Percentiles rank a stretch among this genome's conserved stretches.
phyloP scores from a whole-genome alignment of 768 basidiomycete genomes.

The Inosperma sp. region DNA sequence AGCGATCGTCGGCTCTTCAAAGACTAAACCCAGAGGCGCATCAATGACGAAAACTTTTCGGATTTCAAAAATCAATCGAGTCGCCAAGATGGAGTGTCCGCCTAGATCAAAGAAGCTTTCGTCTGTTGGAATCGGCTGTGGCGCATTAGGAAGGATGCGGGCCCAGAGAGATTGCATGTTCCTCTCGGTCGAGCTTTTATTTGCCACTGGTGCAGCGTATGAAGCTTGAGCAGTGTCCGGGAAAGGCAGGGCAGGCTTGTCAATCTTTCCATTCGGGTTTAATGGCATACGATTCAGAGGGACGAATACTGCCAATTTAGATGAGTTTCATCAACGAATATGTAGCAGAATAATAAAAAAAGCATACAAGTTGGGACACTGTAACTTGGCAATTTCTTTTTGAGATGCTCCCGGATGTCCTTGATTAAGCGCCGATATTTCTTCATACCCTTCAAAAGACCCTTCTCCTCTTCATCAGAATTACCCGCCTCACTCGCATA shows the following conservation, averaged over 20 bases:
- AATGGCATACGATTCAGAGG: slow-evolving; percentile 94
- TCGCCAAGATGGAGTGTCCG: slow-evolving; percentile 97
- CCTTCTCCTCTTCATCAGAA: slow-evolving; percentile 51
- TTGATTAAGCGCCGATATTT: slow-evolving; percentile 86
- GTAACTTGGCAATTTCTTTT: slow-evolving; percentile 94
- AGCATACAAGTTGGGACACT: slow-evolving; percentile 83
- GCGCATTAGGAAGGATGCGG: slow-evolving; percentile 71
- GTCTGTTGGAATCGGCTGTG: slow-evolving; percentile 74
- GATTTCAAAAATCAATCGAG: slow-evolving; percentile 94
- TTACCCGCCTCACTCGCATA: slow-evolving; percentile 65
- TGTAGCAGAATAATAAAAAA: slow-evolving; percentile 7
- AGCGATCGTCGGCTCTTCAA: slow-evolving; percentile 81
- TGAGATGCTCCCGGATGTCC: slow-evolving; percentile 91
- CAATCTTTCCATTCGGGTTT: slow-evolving; percentile 98
- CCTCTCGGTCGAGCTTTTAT: slow-evolving; percentile 66
- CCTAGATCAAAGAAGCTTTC: slow-evolving; percentile 98
- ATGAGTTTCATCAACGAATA: slow-evolving; percentile 5
- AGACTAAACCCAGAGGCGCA: slow-evolving; percentile 87
- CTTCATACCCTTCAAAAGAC: slow-evolving; percentile 69
- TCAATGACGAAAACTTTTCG: slow-evolving; percentile 88
- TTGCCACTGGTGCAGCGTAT: slow-evolving; percentile 35
- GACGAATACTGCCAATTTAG: slow-evolving; percentile 69
- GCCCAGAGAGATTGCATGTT: slow-evolving; percentile 85
- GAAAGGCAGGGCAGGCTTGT: slow-evolving; percentile 97
- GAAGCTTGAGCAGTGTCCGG: slow-evolving; percentile 84